A percentile compares a stretch with the other conserved stretches of the same genome.
Evolutionary conservation across 2,329 filamentous ascomycete species (phyloP).

Genomic region (Magnaporthiopsis incrustans): DNA sequence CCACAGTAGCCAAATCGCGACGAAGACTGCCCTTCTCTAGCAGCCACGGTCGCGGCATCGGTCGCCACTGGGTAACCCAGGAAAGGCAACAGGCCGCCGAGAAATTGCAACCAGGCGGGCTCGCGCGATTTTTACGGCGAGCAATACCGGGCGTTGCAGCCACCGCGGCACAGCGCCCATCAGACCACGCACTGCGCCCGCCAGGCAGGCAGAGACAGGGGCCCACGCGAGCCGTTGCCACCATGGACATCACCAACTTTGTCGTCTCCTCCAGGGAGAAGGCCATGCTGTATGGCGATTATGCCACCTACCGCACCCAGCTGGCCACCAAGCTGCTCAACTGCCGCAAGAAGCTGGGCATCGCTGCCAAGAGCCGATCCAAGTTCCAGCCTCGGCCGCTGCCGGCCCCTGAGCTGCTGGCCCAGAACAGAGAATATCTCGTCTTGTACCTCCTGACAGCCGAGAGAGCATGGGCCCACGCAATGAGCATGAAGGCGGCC

Average conservation of each 20-base stretch:
- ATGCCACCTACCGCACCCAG: conserved; percentile 74
- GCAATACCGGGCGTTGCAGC: background rate
- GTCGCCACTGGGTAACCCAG: background rate
- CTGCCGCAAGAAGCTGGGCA: conserved; percentile 75
- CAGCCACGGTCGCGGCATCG: background rate
- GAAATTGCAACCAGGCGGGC: background rate
- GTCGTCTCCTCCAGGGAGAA: conserved; percentile 72
- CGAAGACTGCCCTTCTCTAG: background rate
- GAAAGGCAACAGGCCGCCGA: background rate
- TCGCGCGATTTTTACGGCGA: background rate
- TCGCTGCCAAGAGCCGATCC: conserved; percentile 74
- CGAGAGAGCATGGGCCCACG: conserved; percentile 90
- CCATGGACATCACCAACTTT: conserved; percentile 86
- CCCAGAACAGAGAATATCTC: conserved; percentile 68
- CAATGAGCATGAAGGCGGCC: conserved; percentile 84
- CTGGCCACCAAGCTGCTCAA: conserved; percentile 75
- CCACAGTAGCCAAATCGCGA: background rate
- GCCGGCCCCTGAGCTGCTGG: conserved; percentile 68
- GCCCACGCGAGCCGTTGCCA: conserved; percentile 7
- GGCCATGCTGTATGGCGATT: conserved; percentile 81
- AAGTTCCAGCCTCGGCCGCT: conserved; percentile 70
- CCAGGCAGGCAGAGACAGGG: background rate
- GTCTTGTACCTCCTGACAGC: conserved; percentile 75
- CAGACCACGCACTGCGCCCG: too few species aligned
- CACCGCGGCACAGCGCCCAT: background rate